These are phyloP conservation scores for Trapa incisa DNA, from an alignment of 345 rosid genomes.

Conservation along the genomic window DNA sequence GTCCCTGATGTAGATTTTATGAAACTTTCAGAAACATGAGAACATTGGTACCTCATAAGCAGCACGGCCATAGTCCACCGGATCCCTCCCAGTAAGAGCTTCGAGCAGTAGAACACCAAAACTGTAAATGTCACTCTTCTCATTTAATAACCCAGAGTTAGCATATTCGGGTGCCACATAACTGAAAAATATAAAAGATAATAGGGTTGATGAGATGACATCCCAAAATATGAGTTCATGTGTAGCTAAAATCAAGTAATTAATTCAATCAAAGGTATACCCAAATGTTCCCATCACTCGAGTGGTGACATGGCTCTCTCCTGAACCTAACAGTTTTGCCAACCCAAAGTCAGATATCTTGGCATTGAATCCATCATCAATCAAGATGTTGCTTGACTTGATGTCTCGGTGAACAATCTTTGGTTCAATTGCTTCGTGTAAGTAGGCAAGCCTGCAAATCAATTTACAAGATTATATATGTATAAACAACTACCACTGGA, in stretches of 20 bases:
- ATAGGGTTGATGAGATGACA: background rate
- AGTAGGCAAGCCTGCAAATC: slow-evolving; percentile 72
- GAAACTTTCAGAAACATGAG: background rate
- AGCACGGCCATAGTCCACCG: slow-evolving; percentile 86
- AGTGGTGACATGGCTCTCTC: slow-evolving; percentile 89
- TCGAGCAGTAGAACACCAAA: slow-evolving; percentile 89
- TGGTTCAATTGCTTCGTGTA: slow-evolving; percentile 98
- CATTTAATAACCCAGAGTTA: slow-evolving; percentile 78
- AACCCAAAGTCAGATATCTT: slow-evolving; percentile 97
- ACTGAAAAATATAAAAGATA: slow-evolving; percentile 28
- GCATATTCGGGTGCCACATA: slow-evolving; percentile 98
- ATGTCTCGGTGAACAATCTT: slow-evolving; percentile 94
- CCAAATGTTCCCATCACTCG: slow-evolving; percentile 99
- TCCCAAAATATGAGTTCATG: slow-evolving; percentile 1
- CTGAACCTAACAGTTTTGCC: slow-evolving; percentile 83
- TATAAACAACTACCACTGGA: background rate
- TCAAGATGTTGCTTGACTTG: slow-evolving; percentile 91
- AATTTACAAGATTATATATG: background rate
- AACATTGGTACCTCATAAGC: slow-evolving; percentile 52
- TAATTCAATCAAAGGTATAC: slow-evolving; percentile 24
- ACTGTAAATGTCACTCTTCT: slow-evolving; percentile 90
- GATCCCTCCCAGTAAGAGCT: slow-evolving; percentile 89
- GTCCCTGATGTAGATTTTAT: too few relatives aligned
- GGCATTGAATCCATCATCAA: slow-evolving; percentile 68
- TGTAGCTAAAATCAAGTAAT: slow-evolving; percentile 1